phyloP scores from a whole-genome alignment of 2,329 filamentous ascomycete genomes.

The Botrytis byssoidea region DNA sequence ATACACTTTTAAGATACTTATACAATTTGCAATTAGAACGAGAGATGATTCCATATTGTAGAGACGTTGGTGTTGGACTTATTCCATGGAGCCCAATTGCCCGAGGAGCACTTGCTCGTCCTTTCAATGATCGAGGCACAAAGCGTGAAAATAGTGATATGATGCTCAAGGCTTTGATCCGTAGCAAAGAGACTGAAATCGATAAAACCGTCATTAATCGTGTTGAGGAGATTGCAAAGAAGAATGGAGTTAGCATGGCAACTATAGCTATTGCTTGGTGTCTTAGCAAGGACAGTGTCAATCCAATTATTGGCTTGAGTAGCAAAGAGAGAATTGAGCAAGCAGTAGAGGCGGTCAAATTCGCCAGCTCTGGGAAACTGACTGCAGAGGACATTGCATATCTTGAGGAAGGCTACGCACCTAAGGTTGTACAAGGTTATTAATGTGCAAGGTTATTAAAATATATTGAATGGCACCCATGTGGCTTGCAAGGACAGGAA shows the following conservation, averaged over 20 bases:
- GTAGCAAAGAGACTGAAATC: conserved; percentile 33
- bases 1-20: not conserved
- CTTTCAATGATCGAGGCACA: conserved; percentile 29
- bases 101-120: conserved; percentile 39
- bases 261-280: conserved; percentile 59
- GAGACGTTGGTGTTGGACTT: conserved; percentile 39
- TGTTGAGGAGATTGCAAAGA: conserved; percentile 56
- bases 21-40: conserved; percentile 36
- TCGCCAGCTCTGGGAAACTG: conserved; percentile 46
- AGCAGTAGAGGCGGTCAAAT: conserved; percentile 45
- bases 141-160: conserved; percentile 31
- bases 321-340: conserved; percentile 55
- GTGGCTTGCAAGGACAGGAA: conserved; percentile 15
- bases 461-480: conserved; percentile 16
- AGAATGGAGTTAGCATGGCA: conserved; percentile 57
- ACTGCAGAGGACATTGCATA: conserved; percentile 53
- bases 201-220: conserved; percentile 40
- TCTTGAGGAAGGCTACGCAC: conserved; percentile 54
- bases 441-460: conserved; percentile 28
- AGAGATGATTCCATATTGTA: conserved; percentile 42
- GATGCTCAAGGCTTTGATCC: conserved; percentile 25
- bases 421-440: conserved; percentile 35
- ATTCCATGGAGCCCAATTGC: conserved; percentile 44
- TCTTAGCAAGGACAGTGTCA: conserved; percentile 46
- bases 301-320: conserved; percentile 55